Conservation (phyloP, 768 basidiomycete species). For the Scleroderma citrinum region DNA sequence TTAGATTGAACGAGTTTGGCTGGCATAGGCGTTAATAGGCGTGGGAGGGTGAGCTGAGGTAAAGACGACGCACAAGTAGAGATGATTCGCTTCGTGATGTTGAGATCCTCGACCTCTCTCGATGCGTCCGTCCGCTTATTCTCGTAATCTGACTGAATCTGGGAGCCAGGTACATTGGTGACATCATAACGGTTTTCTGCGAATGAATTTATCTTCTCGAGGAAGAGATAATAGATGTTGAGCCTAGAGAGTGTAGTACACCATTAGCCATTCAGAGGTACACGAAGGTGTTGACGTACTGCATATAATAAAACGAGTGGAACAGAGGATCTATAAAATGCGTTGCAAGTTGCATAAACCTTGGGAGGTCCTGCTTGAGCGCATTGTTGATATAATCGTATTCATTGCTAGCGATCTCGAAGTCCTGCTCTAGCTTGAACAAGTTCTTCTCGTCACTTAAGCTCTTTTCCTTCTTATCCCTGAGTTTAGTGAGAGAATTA, state of each 20-base stretch:
- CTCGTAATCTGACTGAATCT: constrained; percentile 76
- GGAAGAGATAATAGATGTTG: constrained; percentile 89
- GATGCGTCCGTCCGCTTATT: constrained; percentile 78
- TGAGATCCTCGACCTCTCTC: constrained; percentile 70
- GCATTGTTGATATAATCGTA: constrained; percentile 90
- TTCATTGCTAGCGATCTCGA: constrained; percentile 85
- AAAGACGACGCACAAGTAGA: constrained; percentile 65
- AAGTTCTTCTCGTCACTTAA: constrained; percentile 94
- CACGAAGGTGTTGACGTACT: constrained; percentile 49
- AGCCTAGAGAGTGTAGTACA: constrained; percentile 42
- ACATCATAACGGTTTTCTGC: constrained; percentile 75
- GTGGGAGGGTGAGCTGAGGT: background rate
- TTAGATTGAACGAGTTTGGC: constrained; percentile 64
- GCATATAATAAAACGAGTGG: constrained; percentile 99
- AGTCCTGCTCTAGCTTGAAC: constrained; percentile 98
- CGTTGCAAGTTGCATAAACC: constrained; percentile 84
- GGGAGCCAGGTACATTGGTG: constrained; percentile 53
- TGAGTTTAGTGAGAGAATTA: constrained; percentile 88
- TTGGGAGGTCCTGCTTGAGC: constrained; percentile 87
- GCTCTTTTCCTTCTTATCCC: constrained; percentile 98
- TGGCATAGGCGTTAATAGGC: constrained; percentile 24
- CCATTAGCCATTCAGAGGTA: background rate
- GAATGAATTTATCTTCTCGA: constrained; percentile 91
- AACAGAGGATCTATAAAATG: constrained; percentile 96
- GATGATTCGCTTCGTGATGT: constrained; percentile 76